Conservation (phyloP, 2,329 filamentous ascomycete species). For the Aspergillus sp. region DNA sequence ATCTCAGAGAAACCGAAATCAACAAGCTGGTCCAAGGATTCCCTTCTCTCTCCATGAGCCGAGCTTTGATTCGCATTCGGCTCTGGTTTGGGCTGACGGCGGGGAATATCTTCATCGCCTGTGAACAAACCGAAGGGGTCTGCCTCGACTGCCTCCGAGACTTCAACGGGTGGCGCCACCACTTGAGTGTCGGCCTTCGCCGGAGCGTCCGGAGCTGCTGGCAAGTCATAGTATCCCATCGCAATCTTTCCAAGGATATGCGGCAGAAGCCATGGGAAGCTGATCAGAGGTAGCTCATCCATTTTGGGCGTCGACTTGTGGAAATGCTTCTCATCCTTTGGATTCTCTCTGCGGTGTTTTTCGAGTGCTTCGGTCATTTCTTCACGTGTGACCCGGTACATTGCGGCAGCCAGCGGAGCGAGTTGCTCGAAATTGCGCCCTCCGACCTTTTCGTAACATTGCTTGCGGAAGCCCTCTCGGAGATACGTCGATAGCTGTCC, state of each 20-base stretch:
- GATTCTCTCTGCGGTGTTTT: conserved; percentile 33
- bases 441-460: conserved; percentile 58
- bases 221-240: conserved; percentile 27
- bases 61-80: neutral
- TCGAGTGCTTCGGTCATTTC: conserved; percentile 54
- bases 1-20: conserved; percentile 13
- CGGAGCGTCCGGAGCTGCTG: conserved; percentile 6
- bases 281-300: conserved; percentile 66
- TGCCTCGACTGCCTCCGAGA: neutral
- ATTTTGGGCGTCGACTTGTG: conserved; percentile 8
- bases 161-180: no score
- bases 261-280: conserved; percentile 87
- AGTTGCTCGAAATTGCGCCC: conserved; percentile 50
- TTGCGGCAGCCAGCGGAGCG: conserved; percentile 68
- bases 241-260: conserved; percentile 63
- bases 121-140: conserved; percentile 1
- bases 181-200: no score
- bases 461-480: conserved; percentile 57
- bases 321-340: conserved; percentile 5
- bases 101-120: neutral
- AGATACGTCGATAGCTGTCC: conserved; percentile 57
- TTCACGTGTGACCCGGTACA: conserved; percentile 73
- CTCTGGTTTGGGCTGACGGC: neutral
- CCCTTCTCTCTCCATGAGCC: conserved; percentile 1
- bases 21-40: conserved; percentile 12